Evolutionary conservation across 2,329 filamentous ascomycete genomes (phyloP).

Genomic region (Calonectria pauciramosa): DNA sequence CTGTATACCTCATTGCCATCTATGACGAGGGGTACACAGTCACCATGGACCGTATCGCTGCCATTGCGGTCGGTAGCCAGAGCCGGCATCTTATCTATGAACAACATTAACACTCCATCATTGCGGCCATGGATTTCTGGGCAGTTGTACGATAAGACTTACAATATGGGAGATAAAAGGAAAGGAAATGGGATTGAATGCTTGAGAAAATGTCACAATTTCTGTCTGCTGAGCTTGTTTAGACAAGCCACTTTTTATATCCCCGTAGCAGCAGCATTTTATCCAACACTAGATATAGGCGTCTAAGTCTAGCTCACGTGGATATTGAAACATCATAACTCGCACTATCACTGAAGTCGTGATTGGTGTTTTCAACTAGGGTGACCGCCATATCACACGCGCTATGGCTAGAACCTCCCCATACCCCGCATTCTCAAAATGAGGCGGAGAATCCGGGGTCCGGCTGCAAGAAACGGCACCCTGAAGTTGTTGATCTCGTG

Average conservation of each 20-base stretch:
- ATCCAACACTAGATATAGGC: not conserved
- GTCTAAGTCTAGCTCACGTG: not conserved
- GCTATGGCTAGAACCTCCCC: not conserved
- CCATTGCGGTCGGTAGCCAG: not conserved
- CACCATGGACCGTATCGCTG: not conserved
- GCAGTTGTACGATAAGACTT: not conserved
- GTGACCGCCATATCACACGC: not conserved
- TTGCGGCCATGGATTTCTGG: not conserved
- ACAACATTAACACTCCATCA: not conserved
- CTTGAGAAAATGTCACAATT: not conserved
- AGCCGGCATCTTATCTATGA: constrained; percentile 4
- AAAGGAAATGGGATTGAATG: not conserved
- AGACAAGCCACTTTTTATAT: not conserved
- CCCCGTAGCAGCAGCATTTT: not conserved
- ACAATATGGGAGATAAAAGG: not conserved
- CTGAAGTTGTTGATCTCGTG: not conserved
- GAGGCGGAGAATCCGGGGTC: not conserved
- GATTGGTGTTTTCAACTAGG: not conserved
- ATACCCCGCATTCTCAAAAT: not conserved
- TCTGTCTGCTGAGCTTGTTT: not conserved
- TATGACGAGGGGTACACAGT: constrained; percentile 57
- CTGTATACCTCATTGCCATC: constrained; percentile 60
- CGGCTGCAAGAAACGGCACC: not conserved
- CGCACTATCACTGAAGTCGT: not conserved
- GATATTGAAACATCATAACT: not conserved